These are phyloP conservation scores for Dendrobium nobile DNA, from an alignment of 106 monocot species.

Conservation along the genomic window DNA sequence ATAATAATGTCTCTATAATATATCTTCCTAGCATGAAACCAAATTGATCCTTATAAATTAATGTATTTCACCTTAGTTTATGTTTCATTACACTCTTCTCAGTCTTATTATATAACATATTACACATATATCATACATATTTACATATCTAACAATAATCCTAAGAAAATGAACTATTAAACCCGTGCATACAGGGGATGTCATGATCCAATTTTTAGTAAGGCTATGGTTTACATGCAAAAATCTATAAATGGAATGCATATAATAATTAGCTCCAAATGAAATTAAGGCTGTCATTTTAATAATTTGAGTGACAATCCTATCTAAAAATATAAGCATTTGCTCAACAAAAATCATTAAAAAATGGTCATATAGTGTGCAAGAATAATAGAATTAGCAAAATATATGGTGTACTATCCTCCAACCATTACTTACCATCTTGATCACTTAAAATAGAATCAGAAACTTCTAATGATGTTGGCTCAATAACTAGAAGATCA, in stretches of 20 bases:
- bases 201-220: too few species aligned
- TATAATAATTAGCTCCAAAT: not conserved
- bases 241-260: not conserved
- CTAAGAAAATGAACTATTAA: too few species aligned
- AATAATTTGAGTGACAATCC: not conserved
- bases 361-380: not conserved
- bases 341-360: not conserved
- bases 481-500: slow-evolving; percentile 17
- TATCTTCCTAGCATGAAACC: too few species aligned
- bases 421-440: slow-evolving; percentile 15
- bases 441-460: slow-evolving; percentile 13
- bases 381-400: not conserved
- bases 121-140: too few species aligned
- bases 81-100: too few species aligned
- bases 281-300: not conserved
- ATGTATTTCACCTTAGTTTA: too few species aligned
- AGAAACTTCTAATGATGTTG: slow-evolving; percentile 14
- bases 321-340: not conserved
- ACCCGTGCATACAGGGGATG: too few species aligned
- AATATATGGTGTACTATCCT: not conserved
- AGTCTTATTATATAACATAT: too few species aligned
- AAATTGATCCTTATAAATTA: too few species aligned
- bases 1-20: too few species aligned
- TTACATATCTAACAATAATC: too few species aligned
- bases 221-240: too few species aligned